A percentile compares a stretch with the other conserved stretches of the same genome.
phyloP scores from a whole-genome alignment of 2,329 filamentous ascomycete genomes.

The Thelonectria discophora region DNA sequence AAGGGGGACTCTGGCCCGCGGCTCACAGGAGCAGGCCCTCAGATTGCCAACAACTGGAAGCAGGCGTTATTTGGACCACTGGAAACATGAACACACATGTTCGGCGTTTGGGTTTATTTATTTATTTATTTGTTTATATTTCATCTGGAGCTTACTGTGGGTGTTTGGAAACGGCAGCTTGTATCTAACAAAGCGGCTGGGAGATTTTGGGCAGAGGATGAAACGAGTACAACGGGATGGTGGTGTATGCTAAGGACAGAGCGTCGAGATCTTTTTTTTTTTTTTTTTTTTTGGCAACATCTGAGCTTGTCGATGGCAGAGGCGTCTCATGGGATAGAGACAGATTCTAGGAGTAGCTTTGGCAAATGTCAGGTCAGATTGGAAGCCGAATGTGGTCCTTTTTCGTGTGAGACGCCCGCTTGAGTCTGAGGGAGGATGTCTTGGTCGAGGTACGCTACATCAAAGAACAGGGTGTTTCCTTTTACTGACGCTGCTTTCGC shows the following conservation, averaged over 20 bases:
- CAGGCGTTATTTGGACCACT: slow-evolving; percentile 38
- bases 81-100: slow-evolving; percentile 28
- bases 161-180: slow-evolving; percentile 9
- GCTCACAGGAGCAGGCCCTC: slow-evolving; percentile 40
- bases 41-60: slow-evolving; percentile 39
- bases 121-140: slow-evolving; percentile 11
- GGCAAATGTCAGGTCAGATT: slow-evolving; percentile 20
- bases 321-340: slow-evolving; percentile 10
- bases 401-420: not conserved
- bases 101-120: slow-evolving; percentile 38
- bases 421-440: not conserved
- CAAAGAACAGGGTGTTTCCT: too few species aligned
- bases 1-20: slow-evolving; percentile 34
- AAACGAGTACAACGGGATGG: not conserved
- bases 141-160: slow-evolving; percentile 1
- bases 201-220: slow-evolving; percentile 1
- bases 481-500: not conserved
- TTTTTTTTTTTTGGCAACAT: slow-evolving; percentile 9
- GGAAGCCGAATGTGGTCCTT: not conserved
- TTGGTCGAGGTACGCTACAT: not conserved
- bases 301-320: not conserved
- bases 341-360: slow-evolving; percentile 13
- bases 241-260: slow-evolving; percentile 22
- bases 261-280: not conserved
- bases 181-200: slow-evolving; percentile 14